Conservation (phyloP, 140 eudicot species). For the Anethum foeniculum region DNA sequence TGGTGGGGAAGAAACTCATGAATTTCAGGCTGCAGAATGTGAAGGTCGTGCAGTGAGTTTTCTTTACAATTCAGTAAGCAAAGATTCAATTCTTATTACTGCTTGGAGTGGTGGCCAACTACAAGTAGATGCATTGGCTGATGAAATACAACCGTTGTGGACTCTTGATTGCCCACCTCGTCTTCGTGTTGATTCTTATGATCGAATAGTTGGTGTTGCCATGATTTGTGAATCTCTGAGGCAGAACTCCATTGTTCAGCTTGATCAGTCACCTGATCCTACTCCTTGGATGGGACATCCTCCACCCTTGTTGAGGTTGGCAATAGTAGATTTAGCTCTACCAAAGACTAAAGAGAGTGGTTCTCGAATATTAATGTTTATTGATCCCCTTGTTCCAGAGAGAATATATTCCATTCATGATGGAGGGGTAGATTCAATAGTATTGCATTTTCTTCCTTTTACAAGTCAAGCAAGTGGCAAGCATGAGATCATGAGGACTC, state of each 20-base stretch:
- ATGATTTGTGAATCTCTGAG: conserved; percentile 82
- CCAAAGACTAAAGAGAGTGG: conserved; percentile 34
- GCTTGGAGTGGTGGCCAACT: conserved; percentile 92
- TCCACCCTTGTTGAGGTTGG: conserved; percentile 79
- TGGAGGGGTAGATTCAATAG: conserved; percentile 88
- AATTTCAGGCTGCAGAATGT: conserved; percentile 36
- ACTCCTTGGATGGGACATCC: conserved; percentile 73
- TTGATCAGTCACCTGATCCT: conserved; percentile 43
- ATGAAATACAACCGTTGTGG: conserved; percentile 95
- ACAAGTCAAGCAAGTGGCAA: conserved; percentile 67
- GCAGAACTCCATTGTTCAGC: conserved; percentile 33
- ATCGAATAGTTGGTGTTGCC: conserved; percentile 63
- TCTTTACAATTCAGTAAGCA: conserved; percentile 67
- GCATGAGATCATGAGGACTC: conserved; percentile 55
- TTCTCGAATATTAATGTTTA: conserved; percentile 44
- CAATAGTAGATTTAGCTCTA: conserved; percentile 79
- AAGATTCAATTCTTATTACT: conserved; percentile 72
- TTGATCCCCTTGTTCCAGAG: conserved; percentile 77
- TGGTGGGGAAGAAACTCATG: conserved; percentile 36
- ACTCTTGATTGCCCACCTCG: conserved; percentile 59
- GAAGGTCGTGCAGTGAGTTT: conserved; percentile 88
- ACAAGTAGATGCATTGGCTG: conserved; percentile 91
- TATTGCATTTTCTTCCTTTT: conserved; percentile 88
- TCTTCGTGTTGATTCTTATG: conserved; percentile 50
- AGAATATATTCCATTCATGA: conserved; percentile 68